Evolutionary conservation across 1,284 basidiomycete genomes (phyloP).

Genomic region (Cryptococcus maquisensis): DNA sequence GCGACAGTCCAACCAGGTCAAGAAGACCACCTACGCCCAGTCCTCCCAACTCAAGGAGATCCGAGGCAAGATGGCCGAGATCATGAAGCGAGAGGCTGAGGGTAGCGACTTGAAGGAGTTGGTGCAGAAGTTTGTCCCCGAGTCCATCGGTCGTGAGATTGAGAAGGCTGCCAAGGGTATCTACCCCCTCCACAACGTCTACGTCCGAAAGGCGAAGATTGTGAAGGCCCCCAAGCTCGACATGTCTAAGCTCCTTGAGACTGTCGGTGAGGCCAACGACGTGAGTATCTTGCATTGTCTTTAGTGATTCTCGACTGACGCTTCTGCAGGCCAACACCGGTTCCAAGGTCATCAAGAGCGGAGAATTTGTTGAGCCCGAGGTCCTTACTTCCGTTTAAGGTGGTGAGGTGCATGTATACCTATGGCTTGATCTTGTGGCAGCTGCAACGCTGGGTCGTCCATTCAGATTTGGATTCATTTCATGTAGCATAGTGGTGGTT

Average conservation of each 20-base stretch:
- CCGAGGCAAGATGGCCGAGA: conserved; percentile 99
- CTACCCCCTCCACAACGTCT: conserved; percentile 98
- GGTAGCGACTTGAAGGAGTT: conserved; percentile 97
- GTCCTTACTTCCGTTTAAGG: conserved; percentile 49
- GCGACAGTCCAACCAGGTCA: conserved; percentile 92
- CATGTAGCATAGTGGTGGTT: too few relatives aligned
- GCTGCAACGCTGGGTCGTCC: too few relatives aligned
- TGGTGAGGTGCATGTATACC: conserved; percentile 35
- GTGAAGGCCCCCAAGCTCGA: conserved; percentile 98
- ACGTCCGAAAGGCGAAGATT: conserved; percentile 94
- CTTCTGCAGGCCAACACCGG: conserved; percentile 31
- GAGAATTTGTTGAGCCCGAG: conserved; percentile 50
- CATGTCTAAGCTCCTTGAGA: conserved; percentile 87
- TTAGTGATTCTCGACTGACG: background rate
- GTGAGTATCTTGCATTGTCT: conserved; percentile 54
- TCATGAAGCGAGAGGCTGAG: conserved; percentile 94
- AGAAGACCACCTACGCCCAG: conserved; percentile 99
- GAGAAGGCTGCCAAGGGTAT: conserved; percentile 93
- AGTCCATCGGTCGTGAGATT: conserved; percentile 98
- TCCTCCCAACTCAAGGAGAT: conserved; percentile 94
- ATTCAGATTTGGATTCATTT: too few relatives aligned
- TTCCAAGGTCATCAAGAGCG: conserved; percentile 46
- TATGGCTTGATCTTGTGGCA: conserved; percentile 11
- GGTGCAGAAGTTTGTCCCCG: conserved; percentile 97
- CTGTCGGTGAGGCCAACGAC: conserved; percentile 89